These are phyloP conservation scores for Nicotiana undulata DNA, from an alignment of 257 asterid species.

Conservation along the genomic window DNA sequence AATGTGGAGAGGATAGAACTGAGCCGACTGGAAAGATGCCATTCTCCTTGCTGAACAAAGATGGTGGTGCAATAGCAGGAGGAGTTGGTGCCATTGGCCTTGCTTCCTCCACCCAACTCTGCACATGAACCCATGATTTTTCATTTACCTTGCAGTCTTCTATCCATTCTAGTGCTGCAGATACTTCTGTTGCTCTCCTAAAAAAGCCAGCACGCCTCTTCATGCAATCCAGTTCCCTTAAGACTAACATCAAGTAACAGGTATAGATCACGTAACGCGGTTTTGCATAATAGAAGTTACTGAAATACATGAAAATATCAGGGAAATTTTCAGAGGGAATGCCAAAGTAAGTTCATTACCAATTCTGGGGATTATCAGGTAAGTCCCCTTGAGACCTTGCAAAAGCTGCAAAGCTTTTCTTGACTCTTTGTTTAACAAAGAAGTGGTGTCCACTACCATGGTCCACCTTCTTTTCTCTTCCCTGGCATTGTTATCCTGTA, in stretches of 20 bases:
- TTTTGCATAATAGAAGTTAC: background rate
- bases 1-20: background rate
- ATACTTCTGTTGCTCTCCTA: slow-evolving; percentile 49
- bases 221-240: slow-evolving; percentile 83
- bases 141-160: slow-evolving; percentile 53
- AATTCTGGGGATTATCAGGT: slow-evolving; percentile 60
- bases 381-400: slow-evolving; percentile 67
- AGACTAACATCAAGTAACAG: slow-evolving; percentile 33
- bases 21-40: background rate
- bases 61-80: slow-evolving; percentile 38
- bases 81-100: slow-evolving; percentile 67
- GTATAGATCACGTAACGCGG: background rate
- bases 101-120: slow-evolving; percentile 63
- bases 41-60: slow-evolving; percentile 28
- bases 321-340: background rate
- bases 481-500: slow-evolving; percentile 31
- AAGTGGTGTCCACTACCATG: slow-evolving; percentile 58
- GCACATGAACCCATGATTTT: slow-evolving; percentile 74
- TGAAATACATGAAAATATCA: background rate
- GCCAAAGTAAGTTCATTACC: slow-evolving; percentile 32
- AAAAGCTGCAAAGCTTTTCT: slow-evolving; percentile 74
- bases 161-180: slow-evolving; percentile 71
- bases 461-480: slow-evolving; percentile 41
- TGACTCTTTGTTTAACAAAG: slow-evolving; percentile 59
- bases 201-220: slow-evolving; percentile 45